Conservation (phyloP, 176 grass and related monocot genomes). For the Phoenix roebelenii region DNA sequence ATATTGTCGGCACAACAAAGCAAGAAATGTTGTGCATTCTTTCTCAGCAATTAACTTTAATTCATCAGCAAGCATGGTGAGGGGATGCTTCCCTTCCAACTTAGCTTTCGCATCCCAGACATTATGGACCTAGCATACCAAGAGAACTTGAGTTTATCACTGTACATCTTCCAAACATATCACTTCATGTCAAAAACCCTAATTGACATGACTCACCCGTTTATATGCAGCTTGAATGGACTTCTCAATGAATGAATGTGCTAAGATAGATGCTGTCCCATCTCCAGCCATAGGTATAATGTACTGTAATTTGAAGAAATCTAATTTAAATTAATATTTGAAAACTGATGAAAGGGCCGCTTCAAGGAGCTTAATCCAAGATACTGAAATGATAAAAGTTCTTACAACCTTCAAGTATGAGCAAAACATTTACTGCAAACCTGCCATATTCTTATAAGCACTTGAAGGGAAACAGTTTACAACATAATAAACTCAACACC, state of each 20-base stretch:
- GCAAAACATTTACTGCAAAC: too few relatives aligned
- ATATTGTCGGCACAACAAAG: conserved; percentile 51
- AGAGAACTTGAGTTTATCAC: neutral
- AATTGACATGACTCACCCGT: conserved; percentile 37
- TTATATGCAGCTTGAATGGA: conserved; percentile 67
- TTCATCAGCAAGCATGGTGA: conserved; percentile 53
- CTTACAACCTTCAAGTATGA: too few relatives aligned
- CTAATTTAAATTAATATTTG: conserved; percentile 1
- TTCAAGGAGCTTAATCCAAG: too few relatives aligned
- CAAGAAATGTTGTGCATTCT: conserved; percentile 51
- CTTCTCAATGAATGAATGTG: conserved; percentile 62
- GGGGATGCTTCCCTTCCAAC: conserved; percentile 39
- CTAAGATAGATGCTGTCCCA: conserved; percentile 33
- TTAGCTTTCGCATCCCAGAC: conserved; percentile 37
- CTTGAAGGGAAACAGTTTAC: too few relatives aligned
- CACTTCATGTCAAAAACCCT: neutral
- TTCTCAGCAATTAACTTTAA: conserved; percentile 60
- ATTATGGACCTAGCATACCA: conserved; percentile 39
- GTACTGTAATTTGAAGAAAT: conserved; percentile 40
- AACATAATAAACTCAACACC: too few relatives aligned
- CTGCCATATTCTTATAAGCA: too few relatives aligned
- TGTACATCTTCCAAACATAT: neutral
- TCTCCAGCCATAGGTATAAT: conserved; percentile 26
- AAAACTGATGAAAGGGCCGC: neutral
- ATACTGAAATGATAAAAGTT: too few relatives aligned